Base-by-base conservation (phyloP, 768 basidiomycete genomes). In the Mycena rebaudengoi region DNA sequence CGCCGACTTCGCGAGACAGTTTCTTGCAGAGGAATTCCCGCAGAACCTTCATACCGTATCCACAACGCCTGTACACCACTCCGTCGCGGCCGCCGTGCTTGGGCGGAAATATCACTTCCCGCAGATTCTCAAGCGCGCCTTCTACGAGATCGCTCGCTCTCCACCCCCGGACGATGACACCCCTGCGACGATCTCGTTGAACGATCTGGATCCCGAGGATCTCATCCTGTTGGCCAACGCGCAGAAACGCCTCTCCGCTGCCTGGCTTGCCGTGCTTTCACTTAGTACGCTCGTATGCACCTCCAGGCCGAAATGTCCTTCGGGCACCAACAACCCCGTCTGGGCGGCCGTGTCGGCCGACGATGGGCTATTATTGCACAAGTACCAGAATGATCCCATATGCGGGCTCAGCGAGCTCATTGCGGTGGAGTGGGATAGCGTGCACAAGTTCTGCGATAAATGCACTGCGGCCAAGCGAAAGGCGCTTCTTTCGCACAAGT, bases 61-160 rank as follows among this genome's bases (percentile, higher is more conserved):
- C 2, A 13, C 50, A 4, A 40, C 37, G n/a, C 37, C 37, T 14
- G 21, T 70, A 23, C 69, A 71, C 0, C 52, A 73, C 30, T 77
- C 79, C 2, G 71, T 69, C 28, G 72, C 71, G 23, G 78, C 75
- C 3, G 65, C 81, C 18, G 41, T 67, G 18, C 70, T 82, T 16
- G 78, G 76, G 16, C 73, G 72, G 12, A 20, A 64, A 3, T 77
- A 65, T 57, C 65, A 71, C 21, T 37, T 80, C 7, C 64, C 72
- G 8, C 37, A 41, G 1, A 72, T 81, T 23, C 68, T 78, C 10
- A 77, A 78, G 49, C 69, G 73, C 43, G 80, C 80, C 2, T 80
- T 76, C 54, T 82, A 83, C 62, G 80, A 83, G 60, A 71, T 83
- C 14, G 67, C 69, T 21, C 55, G 66, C 32, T 5, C 54, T 2